Evolutionary conservation across 176 grass and related monocot genomes (phyloP), one percentile per base, ranked within the genome.

Genomic region (Hsuehochloa calcarea): DNA sequence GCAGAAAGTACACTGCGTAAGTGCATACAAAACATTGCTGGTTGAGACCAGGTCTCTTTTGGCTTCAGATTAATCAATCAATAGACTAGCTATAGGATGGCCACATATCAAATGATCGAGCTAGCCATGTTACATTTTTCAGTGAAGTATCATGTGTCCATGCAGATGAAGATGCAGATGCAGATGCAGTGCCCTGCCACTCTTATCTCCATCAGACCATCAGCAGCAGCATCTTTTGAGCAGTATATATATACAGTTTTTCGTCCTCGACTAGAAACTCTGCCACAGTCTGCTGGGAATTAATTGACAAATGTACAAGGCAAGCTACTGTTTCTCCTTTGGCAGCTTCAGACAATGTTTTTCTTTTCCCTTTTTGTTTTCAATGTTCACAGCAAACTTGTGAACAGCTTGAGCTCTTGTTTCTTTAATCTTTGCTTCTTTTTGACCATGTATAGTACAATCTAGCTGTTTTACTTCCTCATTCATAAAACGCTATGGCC

Each of bases 171-270:
- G 29, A 79, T 81, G 83, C 77, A 89, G 82, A 80, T 82, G 82
- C 78, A 85, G 82, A 78, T 88, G 82, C 80, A 84, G 65, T 75
- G 50, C 62, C 65, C 66, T 75, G 84, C 80, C 84, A 87, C 84
- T 80, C 89, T 90, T 80, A 90, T 80, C 85, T 74, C 74, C 85
- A 72, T n/a, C n/a, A n/a, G n/a, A n/a, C n/a, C n/a, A n/a, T 71
- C 83, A 80, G 84, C 81, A 82, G 72, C 80, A 79, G 79, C 88
- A 90, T 90, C 88, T 90, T 87, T 90, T 87, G 74, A 90, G 89
- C 89, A 90, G 89, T 90, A 84, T 90, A 90, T 90, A 90, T 90
- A 90, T 80, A 90, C 85, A 90, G 84, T 86, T 87, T 90, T 90
- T 90, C 87, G 89, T 90, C 85, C 89, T 90, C 84, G 80, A 82